Evolutionary conservation across 495 filamentous ascomycete genomes (phyloP).

Genomic region (Hypoxylon cercidicola): DNA sequence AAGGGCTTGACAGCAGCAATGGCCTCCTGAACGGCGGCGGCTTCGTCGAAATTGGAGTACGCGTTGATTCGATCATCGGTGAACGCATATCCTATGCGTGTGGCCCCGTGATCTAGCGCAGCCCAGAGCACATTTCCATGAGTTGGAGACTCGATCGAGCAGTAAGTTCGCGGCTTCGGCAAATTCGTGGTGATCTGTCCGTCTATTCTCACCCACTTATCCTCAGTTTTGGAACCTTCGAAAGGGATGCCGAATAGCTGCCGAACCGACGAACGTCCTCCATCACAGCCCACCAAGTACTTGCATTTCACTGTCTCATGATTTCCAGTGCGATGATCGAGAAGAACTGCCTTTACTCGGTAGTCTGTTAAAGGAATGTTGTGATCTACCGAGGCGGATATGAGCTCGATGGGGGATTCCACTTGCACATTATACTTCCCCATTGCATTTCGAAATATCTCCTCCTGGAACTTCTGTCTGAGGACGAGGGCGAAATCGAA

Average conservation of each 20-base stretch:
- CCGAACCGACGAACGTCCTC: constrained; percentile 55
- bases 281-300: constrained; percentile 60
- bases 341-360: constrained; percentile 45
- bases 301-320: constrained; percentile 44
- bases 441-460: constrained; percentile 53
- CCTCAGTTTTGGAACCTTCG: constrained; percentile 53
- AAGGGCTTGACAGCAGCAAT: constrained; percentile 54
- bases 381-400: constrained; percentile 44
- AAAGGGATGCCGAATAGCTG: constrained; percentile 53
- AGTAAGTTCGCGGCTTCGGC: constrained; percentile 59
- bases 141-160: constrained; percentile 59
- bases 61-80: constrained; percentile 56
- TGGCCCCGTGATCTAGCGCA: constrained; percentile 48
- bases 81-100: constrained; percentile 62
- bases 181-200: constrained; percentile 52
- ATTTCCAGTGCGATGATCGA: constrained; percentile 28
- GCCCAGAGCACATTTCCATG: constrained; percentile 42
- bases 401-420: constrained; percentile 49
- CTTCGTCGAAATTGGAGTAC: constrained; percentile 49
- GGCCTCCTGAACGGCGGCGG: constrained; percentile 43
- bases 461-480: constrained; percentile 57
- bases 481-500: constrained; percentile 54
- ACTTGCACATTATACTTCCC: constrained; percentile 43
- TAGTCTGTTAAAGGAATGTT: constrained; percentile 36
- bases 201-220: constrained; percentile 60